Conservation (phyloP, 164 flowering plant genomes). For the Warburgia ugandensis region DNA sequence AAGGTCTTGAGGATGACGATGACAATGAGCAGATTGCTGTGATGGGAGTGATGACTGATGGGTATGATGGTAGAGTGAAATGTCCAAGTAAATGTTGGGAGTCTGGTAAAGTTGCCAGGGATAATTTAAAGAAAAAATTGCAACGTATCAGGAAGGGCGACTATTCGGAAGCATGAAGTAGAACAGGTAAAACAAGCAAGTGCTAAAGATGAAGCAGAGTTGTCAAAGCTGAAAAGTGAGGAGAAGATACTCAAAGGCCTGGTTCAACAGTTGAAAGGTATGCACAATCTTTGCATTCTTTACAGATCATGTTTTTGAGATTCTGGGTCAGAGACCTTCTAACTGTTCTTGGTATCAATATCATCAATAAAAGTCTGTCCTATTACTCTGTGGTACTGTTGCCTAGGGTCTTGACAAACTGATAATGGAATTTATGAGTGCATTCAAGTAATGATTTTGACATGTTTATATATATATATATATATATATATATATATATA, state of each 20-base stretch:
- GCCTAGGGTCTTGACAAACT: too few relatives aligned
- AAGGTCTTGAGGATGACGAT: too few relatives aligned
- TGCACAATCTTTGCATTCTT: too few relatives aligned
- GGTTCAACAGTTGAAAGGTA: constrained; percentile 85
- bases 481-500: too few relatives aligned
- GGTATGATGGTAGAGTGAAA: constrained; percentile 64
- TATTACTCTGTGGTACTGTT: too few relatives aligned
- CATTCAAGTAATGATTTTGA: too few relatives aligned
- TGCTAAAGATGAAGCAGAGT: constrained; percentile 71
- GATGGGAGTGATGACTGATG: constrained; percentile 99
- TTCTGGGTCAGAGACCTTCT: too few relatives aligned
- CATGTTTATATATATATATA: too few relatives aligned
- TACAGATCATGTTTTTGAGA: too few relatives aligned
- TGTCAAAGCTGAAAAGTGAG: constrained; percentile 63
- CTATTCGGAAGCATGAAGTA: constrained; percentile 46
- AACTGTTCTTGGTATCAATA: too few relatives aligned
- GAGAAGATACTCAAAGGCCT: constrained; percentile 70
- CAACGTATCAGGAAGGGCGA: constrained; percentile 61
- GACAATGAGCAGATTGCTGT: constrained; percentile 68
- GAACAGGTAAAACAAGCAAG: constrained; percentile 56
- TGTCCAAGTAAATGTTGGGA: constrained; percentile 97
- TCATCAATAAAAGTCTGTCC: too few relatives aligned
- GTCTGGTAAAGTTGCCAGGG: constrained; percentile 89
- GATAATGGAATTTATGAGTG: too few relatives aligned
- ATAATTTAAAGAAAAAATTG: constrained; percentile 74